A percentile compares a stretch with the other conserved stretches of the same genome.
Evolutionary conservation across 768 basidiomycete genomes (phyloP).

Genomic region (Tylopilus subfusipes): DNA sequence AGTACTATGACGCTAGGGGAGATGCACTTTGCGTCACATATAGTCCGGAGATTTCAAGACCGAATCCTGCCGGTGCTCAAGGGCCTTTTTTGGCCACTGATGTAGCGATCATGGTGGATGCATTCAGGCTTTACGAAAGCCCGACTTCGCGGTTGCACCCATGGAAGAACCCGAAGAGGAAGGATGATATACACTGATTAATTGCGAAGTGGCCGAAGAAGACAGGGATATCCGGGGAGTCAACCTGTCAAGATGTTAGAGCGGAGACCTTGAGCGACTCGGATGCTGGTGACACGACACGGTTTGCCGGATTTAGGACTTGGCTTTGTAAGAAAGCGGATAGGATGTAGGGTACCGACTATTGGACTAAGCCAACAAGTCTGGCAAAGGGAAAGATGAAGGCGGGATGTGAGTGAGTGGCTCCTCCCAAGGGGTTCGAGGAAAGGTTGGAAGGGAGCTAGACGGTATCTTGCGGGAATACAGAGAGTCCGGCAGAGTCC

Average conservation of each 20-base stretch:
- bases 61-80: constrained; percentile 56
- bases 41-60: constrained; percentile 65
- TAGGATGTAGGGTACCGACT: no score
- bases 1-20: no score
- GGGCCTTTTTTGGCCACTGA: constrained; percentile 80
- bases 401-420: no score
- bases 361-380: no score
- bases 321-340: no score
- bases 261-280: constrained; percentile 71
- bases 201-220: constrained; percentile 80
- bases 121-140: constrained; percentile 88
- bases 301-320: no score
- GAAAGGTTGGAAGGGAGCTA: no score
- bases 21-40: no score
- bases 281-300: constrained; percentile 48
- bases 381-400: no score
- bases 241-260: constrained; percentile 65
- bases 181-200: constrained; percentile 44
- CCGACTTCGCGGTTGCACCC: constrained; percentile 72
- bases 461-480: no score
- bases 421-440: no score
- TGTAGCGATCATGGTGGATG: constrained; percentile 90
- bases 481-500: no score
- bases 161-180: constrained; percentile 58
- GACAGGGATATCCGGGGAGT: constrained; percentile 88